Percentiles rank a stretch among this genome's conserved stretches.
These are phyloP conservation scores for Stygiomarasmius scandens DNA, from an alignment of 1,284 basidiomycete species.

Conservation along the genomic window DNA sequence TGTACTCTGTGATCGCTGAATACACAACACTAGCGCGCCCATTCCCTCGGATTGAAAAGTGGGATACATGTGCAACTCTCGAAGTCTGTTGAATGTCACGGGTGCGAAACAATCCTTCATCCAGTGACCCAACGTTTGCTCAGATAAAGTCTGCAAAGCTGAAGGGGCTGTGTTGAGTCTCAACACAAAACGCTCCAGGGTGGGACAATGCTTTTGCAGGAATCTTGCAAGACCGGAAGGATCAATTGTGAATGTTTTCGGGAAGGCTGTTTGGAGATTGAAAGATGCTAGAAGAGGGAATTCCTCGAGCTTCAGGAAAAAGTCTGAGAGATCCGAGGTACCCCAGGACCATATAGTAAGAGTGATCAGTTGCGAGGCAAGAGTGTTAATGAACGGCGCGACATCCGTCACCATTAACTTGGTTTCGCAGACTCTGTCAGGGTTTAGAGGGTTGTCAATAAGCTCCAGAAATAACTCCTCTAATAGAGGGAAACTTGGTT, in stretches of 20 bases:
- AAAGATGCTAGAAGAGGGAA: constrained; percentile 36
- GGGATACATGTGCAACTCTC: constrained; percentile 41
- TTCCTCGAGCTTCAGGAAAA: constrained; percentile 32
- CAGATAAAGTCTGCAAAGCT: constrained; percentile 28
- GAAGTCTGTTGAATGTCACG: constrained; percentile 29
- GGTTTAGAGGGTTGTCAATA: constrained; percentile 29
- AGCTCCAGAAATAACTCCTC: constrained; percentile 41
- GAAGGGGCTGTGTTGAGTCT: constrained; percentile 39
- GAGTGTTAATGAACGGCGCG: constrained; percentile 38
- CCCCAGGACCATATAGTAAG: constrained; percentile 41
- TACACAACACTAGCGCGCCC: constrained; percentile 31
- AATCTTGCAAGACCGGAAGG: constrained; percentile 36
- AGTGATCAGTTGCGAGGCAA: constrained; percentile 31
- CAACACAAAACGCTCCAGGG: constrained; percentile 36
- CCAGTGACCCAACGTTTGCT: constrained; percentile 36
- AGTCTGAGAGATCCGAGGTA: constrained; percentile 36
- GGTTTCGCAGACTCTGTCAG: constrained; percentile 17
- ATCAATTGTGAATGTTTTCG: constrained; percentile 35
- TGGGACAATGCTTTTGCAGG: constrained; percentile 29
- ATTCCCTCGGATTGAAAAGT: constrained; percentile 35
- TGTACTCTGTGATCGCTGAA: constrained; percentile 31
- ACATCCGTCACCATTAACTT: constrained; percentile 31
- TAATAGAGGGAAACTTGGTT: constrained; percentile 32
- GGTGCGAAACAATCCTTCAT: constrained; percentile 25
- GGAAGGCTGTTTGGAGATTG: constrained; percentile 41